Evolutionary conservation across 2,329 filamentous ascomycete species (phyloP).

Genomic region (Talaromyces sp.): DNA sequence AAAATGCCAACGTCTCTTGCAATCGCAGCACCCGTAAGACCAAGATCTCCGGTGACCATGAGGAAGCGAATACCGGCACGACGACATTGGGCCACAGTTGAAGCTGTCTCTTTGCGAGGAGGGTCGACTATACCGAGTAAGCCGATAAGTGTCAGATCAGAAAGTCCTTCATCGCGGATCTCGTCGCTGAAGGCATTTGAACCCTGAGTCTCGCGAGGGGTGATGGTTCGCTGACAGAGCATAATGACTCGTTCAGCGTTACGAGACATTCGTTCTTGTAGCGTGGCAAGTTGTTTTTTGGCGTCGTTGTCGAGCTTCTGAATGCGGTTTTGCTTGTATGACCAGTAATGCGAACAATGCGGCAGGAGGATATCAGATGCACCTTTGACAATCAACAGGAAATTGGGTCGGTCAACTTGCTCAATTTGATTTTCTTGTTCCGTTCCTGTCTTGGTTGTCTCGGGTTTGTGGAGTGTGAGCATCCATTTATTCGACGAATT

Average conservation of each 20-base stretch:
- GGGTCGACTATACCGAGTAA: conserved; percentile 47
- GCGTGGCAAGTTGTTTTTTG: conserved; percentile 48
- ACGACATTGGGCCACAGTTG: conserved; percentile 32
- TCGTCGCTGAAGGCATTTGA: conserved; percentile 51
- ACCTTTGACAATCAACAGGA: conserved; percentile 59
- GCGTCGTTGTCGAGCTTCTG: conserved; percentile 48
- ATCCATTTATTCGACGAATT: conserved; percentile 85
- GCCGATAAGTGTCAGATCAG: conserved; percentile 47
- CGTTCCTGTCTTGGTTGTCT: conserved; percentile 24
- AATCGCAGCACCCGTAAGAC: conserved; percentile 38
- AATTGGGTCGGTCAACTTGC: conserved; percentile 12
- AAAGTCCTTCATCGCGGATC: conserved; percentile 36
- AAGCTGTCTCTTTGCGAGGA: conserved; percentile 32
- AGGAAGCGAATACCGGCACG: conserved; percentile 38
- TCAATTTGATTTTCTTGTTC: neutral
- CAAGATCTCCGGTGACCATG: conserved; percentile 43
- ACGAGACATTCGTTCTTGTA: conserved; percentile 64
- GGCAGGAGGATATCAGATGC: conserved; percentile 68
- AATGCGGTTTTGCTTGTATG: conserved; percentile 53
- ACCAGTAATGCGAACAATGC: conserved; percentile 56
- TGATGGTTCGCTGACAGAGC: conserved; percentile 58
- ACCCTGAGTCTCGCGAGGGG: conserved; percentile 36
- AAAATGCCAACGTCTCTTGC: conserved; percentile 40
- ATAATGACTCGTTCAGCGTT: conserved; percentile 66
- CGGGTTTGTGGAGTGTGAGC: conserved; percentile 51